These are phyloP conservation scores for Tilletiopsis washingtonensis DNA, from an alignment of 1,284 basidiomycete genomes.

Conservation along the genomic window DNA sequence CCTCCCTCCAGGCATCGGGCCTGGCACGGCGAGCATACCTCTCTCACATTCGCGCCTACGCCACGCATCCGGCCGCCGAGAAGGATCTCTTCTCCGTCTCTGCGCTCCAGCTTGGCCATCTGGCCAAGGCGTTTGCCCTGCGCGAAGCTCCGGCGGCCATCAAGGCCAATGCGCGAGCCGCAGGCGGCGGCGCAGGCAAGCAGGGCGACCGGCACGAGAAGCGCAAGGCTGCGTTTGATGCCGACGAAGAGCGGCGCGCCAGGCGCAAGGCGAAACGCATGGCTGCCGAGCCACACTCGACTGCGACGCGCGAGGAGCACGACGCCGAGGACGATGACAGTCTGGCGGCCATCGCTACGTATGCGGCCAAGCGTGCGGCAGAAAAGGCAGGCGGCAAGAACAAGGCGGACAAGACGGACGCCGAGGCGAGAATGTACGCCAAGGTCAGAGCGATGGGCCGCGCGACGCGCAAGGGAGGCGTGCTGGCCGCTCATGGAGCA, in stretches of 20 bases:
- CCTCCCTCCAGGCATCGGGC: conserved; percentile 58
- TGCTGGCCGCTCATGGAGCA: conserved; percentile 64
- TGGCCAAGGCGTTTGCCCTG: conserved; percentile 91
- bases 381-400: conserved; percentile 43
- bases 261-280: not conserved
- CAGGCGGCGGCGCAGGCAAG: not conserved
- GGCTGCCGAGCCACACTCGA: no score
- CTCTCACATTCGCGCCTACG: conserved; percentile 91
- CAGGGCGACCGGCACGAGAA: not conserved
- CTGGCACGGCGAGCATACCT: conserved; percentile 78
- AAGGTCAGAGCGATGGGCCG: conserved; percentile 78
- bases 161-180: conserved; percentile 6
- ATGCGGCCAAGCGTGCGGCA: conserved; percentile 50
- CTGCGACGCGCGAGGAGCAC: conserved; percentile 7
- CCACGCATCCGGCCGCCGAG: conserved; percentile 89
- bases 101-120: conserved; percentile 85
- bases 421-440: conserved; percentile 77
- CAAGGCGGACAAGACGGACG: conserved; percentile 50
- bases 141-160: conserved; percentile 67
- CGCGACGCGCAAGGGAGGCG: conserved; percentile 68
- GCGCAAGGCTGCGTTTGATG: conserved; percentile 1
- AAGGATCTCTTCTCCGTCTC: conserved; percentile 93
- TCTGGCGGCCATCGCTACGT: conserved; percentile 20
- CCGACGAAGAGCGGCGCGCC: not conserved
- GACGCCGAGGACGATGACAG: conserved; percentile 8